Percentiles rank a stretch among this genome's conserved stretches.
Evolutionary conservation across 805 yeast genomes (phyloP).

Genomic region (Ogataea pignaliae): DNA sequence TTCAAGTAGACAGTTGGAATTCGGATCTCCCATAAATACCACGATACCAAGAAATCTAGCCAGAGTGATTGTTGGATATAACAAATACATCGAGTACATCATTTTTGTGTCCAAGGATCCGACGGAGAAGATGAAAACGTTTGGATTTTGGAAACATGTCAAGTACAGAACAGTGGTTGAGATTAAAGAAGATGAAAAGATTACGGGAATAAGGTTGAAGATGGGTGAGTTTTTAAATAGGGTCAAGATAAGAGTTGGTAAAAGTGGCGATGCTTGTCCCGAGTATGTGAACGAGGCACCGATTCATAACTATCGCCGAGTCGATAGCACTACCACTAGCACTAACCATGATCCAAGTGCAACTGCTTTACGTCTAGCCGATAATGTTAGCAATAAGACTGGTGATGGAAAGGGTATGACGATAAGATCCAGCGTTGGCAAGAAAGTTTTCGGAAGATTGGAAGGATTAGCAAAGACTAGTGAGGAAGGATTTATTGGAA

Average conservation of each 20-base stretch:
- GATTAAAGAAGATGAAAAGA: conserved; percentile 8
- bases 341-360: neutral
- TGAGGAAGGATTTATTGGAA: conserved; percentile 8
- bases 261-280: neutral
- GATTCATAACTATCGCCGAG: neutral
- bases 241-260: conserved; percentile 7
- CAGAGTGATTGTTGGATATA: conserved; percentile 12
- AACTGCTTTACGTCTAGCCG: neutral
- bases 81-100: conserved; percentile 14
- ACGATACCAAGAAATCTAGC: conserved; percentile 9
- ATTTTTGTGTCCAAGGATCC: conserved; percentile 1
- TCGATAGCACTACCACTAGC: too few species aligned
- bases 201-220: conserved; percentile 7
- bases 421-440: neutral
- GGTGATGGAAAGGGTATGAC: neutral
- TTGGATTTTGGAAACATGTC: conserved; percentile 10
- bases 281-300: neutral
- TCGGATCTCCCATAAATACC: conserved; percentile 6
- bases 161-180: conserved; percentile 1
- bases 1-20: conserved; percentile 3
- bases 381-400: neutral
- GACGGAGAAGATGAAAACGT: conserved; percentile 7
- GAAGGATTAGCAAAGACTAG: neutral
- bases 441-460: neutral
- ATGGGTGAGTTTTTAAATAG: conserved; percentile 11